Percentiles rank a stretch among this genome's conserved stretches.
These are phyloP conservation scores for Dalbergia oliveri DNA, from an alignment of 306 rosid species.

Conservation along the genomic window DNA sequence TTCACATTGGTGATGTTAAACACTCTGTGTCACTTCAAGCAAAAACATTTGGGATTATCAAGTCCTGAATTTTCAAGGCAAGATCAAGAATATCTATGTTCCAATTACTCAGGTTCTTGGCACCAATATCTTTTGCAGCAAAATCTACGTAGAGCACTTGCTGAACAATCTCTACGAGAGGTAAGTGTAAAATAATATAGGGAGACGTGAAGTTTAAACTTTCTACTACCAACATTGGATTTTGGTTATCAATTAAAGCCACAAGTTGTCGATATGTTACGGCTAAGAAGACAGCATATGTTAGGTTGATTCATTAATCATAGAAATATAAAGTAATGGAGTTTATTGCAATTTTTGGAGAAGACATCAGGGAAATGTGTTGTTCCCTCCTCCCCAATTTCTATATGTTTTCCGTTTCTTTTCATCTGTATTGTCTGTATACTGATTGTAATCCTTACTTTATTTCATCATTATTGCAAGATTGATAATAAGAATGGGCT, in stretches of 20 bases:
- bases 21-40: constrained; percentile 77
- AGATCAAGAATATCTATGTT: neutral
- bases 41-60: constrained; percentile 61
- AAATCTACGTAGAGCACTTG: neutral
- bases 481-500: constrained; percentile 32
- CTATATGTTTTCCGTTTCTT: neutral
- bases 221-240: neutral
- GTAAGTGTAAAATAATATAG: neutral
- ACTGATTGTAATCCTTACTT: neutral
- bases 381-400: constrained; percentile 3
- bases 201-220: neutral
- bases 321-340: neutral
- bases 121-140: neutral
- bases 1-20: constrained; percentile 66
- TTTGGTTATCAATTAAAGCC: constrained; percentile 9
- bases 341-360: constrained; percentile 30
- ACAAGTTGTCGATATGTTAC: constrained; percentile 41
- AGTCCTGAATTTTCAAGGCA: constrained; percentile 50
- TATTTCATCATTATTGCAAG: neutral
- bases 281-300: constrained; percentile 27
- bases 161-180: neutral
- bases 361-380: constrained; percentile 21
- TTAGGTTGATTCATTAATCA: constrained; percentile 40
- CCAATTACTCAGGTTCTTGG: neutral
- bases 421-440: too few species aligned